A percentile compares a stretch with the other conserved stretches of the same genome.
These are phyloP conservation scores for Plectosphaerella sp. DNA, from an alignment of 2,329 filamentous ascomycete species.

Conservation along the genomic window DNA sequence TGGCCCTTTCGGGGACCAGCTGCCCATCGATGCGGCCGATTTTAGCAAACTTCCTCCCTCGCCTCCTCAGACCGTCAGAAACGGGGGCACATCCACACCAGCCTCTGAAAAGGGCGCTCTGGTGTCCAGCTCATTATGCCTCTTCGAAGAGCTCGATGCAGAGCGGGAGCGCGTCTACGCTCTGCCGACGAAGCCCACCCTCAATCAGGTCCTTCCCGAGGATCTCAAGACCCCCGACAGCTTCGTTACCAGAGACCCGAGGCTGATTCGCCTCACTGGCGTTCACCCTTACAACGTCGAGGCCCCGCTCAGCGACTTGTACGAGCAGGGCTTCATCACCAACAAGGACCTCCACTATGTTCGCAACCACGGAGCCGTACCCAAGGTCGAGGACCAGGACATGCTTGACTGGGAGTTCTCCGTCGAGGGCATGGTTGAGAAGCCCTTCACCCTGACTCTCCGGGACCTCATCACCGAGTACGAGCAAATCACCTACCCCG, in stretches of 20 bases:
- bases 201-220: conserved; percentile 62
- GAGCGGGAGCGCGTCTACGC: conserved; percentile 41
- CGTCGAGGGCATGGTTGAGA: conserved; percentile 78
- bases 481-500: conserved; percentile 77
- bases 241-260: conserved; percentile 74
- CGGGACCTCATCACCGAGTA: conserved; percentile 69
- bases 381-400: conserved; percentile 66
- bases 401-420: conserved; percentile 77
- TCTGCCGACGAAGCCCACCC: conserved; percentile 61
- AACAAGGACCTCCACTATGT: conserved; percentile 88
- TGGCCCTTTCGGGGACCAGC: conserved; percentile 3
- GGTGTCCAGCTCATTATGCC: conserved; percentile 5
- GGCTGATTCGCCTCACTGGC: conserved; percentile 82
- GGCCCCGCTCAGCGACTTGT: conserved; percentile 73
- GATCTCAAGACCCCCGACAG: conserved; percentile 80
- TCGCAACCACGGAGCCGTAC: conserved; percentile 82
- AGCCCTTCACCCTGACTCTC: conserved; percentile 68
- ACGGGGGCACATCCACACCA: no score
- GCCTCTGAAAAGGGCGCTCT: conserved; percentile 10
- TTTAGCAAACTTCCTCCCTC: conserved; percentile 27
- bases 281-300: conserved; percentile 91
- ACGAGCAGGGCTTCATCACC: conserved; percentile 78
- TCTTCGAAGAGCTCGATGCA: conserved; percentile 12
- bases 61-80: conserved; percentile 31
- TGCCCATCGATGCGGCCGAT: conserved; percentile 5